Evolutionary conservation across 176 grass and related monocot genomes (phyloP).

Genomic region (Bonia amplexicaulis): DNA sequence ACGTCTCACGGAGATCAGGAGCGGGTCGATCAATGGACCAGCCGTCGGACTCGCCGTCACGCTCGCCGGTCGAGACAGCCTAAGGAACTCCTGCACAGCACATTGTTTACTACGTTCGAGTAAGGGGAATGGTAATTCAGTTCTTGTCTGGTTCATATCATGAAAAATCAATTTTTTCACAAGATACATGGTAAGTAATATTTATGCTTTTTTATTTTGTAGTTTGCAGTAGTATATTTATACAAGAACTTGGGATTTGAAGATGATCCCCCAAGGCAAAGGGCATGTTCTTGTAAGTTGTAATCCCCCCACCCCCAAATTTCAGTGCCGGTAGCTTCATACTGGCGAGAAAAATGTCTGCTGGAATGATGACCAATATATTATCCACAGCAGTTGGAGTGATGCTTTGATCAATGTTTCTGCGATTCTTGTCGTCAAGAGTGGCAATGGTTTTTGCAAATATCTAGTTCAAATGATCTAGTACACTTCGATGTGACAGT

Average conservation of each 20-base stretch:
- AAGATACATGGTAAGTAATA: not conserved
- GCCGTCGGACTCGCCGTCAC: no score
- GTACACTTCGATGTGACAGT: not conserved
- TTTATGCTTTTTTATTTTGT: not conserved
- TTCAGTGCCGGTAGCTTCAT: not conserved
- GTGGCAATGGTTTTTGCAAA: not conserved
- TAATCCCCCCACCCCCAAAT: constrained; percentile 14
- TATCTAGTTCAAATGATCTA: not conserved
- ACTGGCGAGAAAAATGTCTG: not conserved
- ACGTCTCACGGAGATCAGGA: not conserved
- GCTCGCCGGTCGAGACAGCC: not conserved
- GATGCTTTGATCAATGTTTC: not conserved
- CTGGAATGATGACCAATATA: not conserved
- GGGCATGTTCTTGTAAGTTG: constrained; percentile 71
- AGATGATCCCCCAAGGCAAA: constrained; percentile 70
- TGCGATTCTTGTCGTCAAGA: not conserved
- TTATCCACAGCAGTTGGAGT: not conserved
- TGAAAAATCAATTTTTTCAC: not conserved
- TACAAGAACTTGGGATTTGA: constrained; percentile 84
- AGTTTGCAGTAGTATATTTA: constrained; percentile 63
- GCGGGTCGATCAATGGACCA: not conserved
- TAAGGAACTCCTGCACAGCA: not conserved
- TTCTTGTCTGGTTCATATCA: not conserved
- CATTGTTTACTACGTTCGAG: not conserved
- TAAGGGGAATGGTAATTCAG: not conserved